A percentile compares a stretch with the other conserved stretches of the same genome.
These are phyloP conservation scores for Verticillium alfalfae DNA, from an alignment of 2,329 filamentous ascomycete genomes.

Conservation along the genomic window DNA sequence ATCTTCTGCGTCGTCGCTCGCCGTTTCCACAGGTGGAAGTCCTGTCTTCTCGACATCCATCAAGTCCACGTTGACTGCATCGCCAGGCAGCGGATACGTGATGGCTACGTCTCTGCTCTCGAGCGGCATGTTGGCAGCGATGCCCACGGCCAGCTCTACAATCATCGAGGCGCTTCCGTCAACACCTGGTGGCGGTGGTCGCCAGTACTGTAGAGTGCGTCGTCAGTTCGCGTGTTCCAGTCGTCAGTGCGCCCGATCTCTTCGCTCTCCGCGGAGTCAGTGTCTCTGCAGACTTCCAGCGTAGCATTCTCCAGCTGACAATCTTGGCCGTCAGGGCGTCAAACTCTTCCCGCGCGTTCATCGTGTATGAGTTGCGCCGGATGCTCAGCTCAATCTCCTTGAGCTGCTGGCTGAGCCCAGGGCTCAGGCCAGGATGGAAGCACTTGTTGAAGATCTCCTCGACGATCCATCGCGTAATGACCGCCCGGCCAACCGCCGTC, in stretches of 20 bases:
- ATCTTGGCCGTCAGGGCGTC: constrained; percentile 84
- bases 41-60: constrained; percentile 83
- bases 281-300: constrained; percentile 74
- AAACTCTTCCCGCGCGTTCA: constrained; percentile 78
- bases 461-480: constrained; percentile 84
- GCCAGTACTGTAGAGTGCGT: constrained; percentile 67
- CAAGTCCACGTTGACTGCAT: constrained; percentile 60
- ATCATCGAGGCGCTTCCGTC: constrained; percentile 89
- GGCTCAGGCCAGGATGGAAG: constrained; percentile 86
- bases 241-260: constrained; percentile 58
- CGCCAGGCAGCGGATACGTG: constrained; percentile 76
- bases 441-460: constrained; percentile 87
- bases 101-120: constrained; percentile 90
- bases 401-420: constrained; percentile 67
- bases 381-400: constrained; percentile 88
- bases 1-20: constrained; percentile 33
- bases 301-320: constrained; percentile 92
- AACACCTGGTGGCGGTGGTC: constrained; percentile 75
- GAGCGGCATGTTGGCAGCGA: constrained; percentile 78
- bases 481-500: constrained; percentile 87
- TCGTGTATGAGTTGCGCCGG: constrained; percentile 66
- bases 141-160: constrained; percentile 80
- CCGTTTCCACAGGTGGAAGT: constrained; percentile 54
- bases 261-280: constrained; percentile 60
- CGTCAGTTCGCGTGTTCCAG: constrained; percentile 60